A percentile compares a stretch with the other conserved stretches of the same genome.
These are phyloP conservation scores for Calonectria pseudoreteaudii DNA, from an alignment of 2,329 filamentous ascomycete genomes.

Conservation along the genomic window DNA sequence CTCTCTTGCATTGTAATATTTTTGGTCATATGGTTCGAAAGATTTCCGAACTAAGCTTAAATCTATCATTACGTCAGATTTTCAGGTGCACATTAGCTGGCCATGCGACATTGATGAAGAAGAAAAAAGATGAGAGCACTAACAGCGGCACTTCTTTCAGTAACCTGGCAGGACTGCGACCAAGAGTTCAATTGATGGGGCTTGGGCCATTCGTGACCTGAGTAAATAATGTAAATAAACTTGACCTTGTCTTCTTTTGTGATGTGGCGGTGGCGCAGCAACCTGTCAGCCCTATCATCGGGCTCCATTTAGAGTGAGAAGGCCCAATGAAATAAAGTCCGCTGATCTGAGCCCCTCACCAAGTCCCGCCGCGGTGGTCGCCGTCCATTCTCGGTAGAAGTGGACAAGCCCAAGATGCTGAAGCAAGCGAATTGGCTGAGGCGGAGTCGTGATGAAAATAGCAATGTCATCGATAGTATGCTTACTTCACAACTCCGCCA, in stretches of 20 bases:
- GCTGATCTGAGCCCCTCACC: slow-evolving; percentile 1
- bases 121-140: background rate
- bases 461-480: background rate
- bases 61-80: background rate
- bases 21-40: background rate
- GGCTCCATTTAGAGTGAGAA: background rate
- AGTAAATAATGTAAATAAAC: background rate
- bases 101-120: background rate
- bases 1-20: background rate
- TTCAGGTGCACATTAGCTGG: background rate
- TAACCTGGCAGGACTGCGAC: background rate
- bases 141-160: background rate
- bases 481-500: background rate
- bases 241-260: background rate
- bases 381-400: background rate
- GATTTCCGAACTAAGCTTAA: background rate
- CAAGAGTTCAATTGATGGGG: background rate
- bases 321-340: background rate
- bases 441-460: background rate
- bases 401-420: background rate
- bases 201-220: background rate
- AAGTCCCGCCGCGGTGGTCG: background rate
- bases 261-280: background rate
- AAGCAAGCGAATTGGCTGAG: background rate
- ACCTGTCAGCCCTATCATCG: background rate